phyloP scores from a whole-genome alignment of 495 filamentous ascomycete genomes.

The Penicillium soppii region DNA sequence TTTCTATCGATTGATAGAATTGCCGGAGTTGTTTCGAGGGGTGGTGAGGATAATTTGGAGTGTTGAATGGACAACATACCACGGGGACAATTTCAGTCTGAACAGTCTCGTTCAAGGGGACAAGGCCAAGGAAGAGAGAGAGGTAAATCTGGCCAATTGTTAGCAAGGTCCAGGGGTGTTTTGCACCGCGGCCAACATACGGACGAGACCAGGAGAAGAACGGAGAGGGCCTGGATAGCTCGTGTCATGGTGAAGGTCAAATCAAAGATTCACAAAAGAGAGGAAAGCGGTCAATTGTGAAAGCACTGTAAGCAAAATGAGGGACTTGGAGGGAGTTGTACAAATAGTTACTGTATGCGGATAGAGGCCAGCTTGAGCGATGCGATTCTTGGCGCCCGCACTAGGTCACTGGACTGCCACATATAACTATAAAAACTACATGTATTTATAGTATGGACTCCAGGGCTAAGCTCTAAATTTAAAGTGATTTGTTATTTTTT shows the following conservation, averaged over 20 bases:
- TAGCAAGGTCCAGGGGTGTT: constrained; percentile 5
- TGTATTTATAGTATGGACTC: not conserved
- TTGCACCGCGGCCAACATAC: constrained; percentile 47
- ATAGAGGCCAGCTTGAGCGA: constrained; percentile 11
- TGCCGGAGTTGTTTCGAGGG: not conserved
- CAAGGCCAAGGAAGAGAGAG: constrained; percentile 75
- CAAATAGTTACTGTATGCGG: constrained; percentile 8
- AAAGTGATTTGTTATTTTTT: not conserved
- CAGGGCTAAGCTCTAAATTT: too few relatives aligned
- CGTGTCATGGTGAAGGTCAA: constrained; percentile 71
- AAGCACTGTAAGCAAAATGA: constrained; percentile 3
- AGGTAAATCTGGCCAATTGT: constrained; percentile 71
- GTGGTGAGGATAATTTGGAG: not conserved
- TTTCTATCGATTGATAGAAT: not conserved
- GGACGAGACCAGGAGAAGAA: constrained; percentile 81
- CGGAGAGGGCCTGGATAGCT: constrained; percentile 87
- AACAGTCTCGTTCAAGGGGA: constrained; percentile 72
- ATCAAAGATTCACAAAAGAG: constrained; percentile 7
- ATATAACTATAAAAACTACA: not conserved
- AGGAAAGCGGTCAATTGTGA: constrained; percentile 6
- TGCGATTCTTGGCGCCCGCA: constrained; percentile 11
- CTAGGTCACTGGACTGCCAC: constrained; percentile 1
- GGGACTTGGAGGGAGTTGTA: constrained; percentile 1
- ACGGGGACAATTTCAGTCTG: constrained; percentile 55
- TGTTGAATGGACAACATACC: constrained; percentile 38